Evolutionary conservation across 2,329 filamentous ascomycete species (phyloP), one percentile per base, ranked within the genome.

Genomic region (Alternaria triticimaculans): DNA sequence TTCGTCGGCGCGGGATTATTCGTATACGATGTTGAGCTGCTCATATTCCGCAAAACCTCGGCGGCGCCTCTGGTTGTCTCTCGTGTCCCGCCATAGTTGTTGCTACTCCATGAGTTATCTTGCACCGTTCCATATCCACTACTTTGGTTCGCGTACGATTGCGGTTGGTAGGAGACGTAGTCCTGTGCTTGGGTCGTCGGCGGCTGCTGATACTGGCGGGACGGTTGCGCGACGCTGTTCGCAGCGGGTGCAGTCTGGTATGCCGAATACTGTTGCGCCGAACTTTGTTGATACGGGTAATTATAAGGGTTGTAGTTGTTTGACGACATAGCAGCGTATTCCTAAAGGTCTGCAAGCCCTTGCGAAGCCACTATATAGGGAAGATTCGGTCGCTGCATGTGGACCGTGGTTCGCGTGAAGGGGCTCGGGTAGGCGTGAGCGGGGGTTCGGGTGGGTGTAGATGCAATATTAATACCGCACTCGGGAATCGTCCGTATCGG

Each of bases 21-120:
- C 8, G 69, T 65, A 58, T 78, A 76, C 9, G 67, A 53, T 5
- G 69, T 41, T 5, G 49, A 71, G 49, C 72, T 79, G 70, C 76
- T 78, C 72, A 79, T 76, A 37, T 75, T 77, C 46, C 62, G 71
- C 49, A 79, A 57, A 20, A 75, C 76, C 61, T 80, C 75, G 28
- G 77, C 76, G 28, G 77, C 77, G 23, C 71, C 63, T 46, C 67
- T 76, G 8, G 72, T 74, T 11, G 70, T 72, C 55, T 77, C 75
- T 6, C 67, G 66, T 21, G 67, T 69, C 9, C 59, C 67, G 14
- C 69, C 71, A 71, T 77, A 76, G 57, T 51, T 72, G 50, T 54
- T 73, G 15, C 64, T 60, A 21, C 57, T 65, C 77, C 75, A 75
- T 5, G 67, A 62, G 21, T 58, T 66, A 18, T 71, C 70, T 45